Base-by-base conservation (phyloP, 768 basidiomycete species). In the Leccinum obscurum region DNA sequence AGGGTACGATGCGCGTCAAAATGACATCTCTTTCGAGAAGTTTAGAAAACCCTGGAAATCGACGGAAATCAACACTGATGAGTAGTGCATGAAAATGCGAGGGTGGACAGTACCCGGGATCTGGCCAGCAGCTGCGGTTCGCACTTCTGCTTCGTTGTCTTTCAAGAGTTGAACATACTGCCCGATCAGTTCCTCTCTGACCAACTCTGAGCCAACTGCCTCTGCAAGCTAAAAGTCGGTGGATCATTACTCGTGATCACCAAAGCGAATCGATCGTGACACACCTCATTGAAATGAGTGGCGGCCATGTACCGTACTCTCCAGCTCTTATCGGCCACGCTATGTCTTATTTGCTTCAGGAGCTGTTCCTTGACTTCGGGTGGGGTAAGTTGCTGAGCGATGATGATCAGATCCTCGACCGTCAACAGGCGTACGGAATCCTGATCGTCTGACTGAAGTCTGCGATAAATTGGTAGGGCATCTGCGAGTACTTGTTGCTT, bases 241-340 rank as follows among this genome's bases (percentile, higher is more conserved):
- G 9, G 26, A 6, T 51, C 4, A 52, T 62, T 9, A 57, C 1
- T 34, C 28, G 55, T 32, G 7, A 41, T 41, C n/a, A 11, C 41
- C 9, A 39, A 11, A 6, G 39, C 1, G 14, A 52, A 64, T 50
- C 30, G 44, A 30, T 35, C 1, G 24, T 39, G 15, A 63, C 79
- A 58, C 64, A 92, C 93, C 83, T 95, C 90, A 65, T 98, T 97
- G 76, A 98, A 98, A 74, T 98, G 93, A 64, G 85, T 93, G 2
- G 95, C 96, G 15, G 95, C 94, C 95, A 98, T 98, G 75, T 98
- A 99, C 72, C 97, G 82, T 56, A 99, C 97, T 66, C 97, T 83
- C 97, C 97, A 99, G 72, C 94, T 96, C 81, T 98, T 97, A 75
- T 99, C 97, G 11, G 87, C 81, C 53, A 97, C 88, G 64, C 90